Base-by-base conservation (phyloP, 306 rosid genomes). In the Prunus mongolica region DNA sequence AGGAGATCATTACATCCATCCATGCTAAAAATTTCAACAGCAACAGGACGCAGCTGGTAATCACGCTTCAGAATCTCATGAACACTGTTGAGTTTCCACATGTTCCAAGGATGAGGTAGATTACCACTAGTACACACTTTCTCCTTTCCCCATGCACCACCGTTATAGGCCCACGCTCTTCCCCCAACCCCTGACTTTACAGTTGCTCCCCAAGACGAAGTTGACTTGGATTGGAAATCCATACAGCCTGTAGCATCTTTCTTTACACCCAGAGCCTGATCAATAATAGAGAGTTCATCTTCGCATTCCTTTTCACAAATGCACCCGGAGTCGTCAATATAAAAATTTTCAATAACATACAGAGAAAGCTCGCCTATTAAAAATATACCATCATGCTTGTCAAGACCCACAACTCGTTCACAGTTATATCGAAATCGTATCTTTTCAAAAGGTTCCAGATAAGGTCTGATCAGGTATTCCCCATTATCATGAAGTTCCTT, bases 61-160 rank as follows among this genome's bases (percentile, higher is more conserved):
- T 96, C 99, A 87, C 99, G 98, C 87, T 96, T 96, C 84, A 93
- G 80, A 85, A 96, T 89, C 90, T 96, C 99, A 87, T 93, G 99
- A 83, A 96, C 97, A 80, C 98, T 93, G 82, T 89, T 87, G 81
- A 91, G 93, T 84, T 96, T 93, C 99, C 99, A 96, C 99, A 96
- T 96, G 69, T 82, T 92, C 99, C 99, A 93, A 72, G 84, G 91
- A 82, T 96, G 99, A 56, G 91, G 96, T 71, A 96, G 88, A 84
- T 91, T 89, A 74, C 99, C 98, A 58, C 89, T 80, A 72, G 83
- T 84, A 66, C 91, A 87, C 72, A 88, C 85, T 88, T 91, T 96
- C 87, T 96, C 99, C 84, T 93, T 96, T 58, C 99, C 99, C 98
- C 98, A 96, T 70, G 99, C 99, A 78, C 99, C 99, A 20, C 99